Percentiles rank a stretch among this genome's conserved stretches.
Evolutionary conservation across 495 filamentous ascomycete species (phyloP).

Genomic region (Penicillium goetzii): DNA sequence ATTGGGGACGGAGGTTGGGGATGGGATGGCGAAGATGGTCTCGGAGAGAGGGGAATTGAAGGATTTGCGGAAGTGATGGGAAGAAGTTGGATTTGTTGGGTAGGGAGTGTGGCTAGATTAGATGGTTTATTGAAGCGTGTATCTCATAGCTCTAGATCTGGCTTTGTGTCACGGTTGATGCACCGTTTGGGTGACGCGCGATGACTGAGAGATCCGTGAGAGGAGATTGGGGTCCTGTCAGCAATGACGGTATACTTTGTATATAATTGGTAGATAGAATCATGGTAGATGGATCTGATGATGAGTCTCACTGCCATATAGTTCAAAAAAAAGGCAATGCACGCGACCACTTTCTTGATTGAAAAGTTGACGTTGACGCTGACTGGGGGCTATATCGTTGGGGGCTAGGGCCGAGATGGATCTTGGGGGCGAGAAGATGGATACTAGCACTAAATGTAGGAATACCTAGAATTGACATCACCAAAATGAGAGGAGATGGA

Average conservation of each 20-base stretch:
- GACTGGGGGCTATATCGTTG: conserved; percentile 45
- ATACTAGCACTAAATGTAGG: not conserved
- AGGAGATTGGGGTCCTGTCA: not conserved
- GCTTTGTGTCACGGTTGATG: not conserved
- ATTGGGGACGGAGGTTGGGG: not conserved
- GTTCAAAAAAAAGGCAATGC: not conserved
- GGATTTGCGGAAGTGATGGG: not conserved
- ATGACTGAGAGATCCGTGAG: not conserved
- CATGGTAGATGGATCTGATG: not conserved
- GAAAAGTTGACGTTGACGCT: conserved; percentile 63
- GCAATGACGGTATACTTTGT: not conserved
- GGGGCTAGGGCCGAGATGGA: conserved; percentile 38
- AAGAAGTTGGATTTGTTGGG: no score
- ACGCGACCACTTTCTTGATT: conserved; percentile 16
- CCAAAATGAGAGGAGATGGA: not conserved
- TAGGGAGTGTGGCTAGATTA: no score
- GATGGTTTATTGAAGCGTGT: not conserved
- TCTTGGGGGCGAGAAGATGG: not conserved
- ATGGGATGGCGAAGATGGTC: not conserved
- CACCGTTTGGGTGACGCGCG: not conserved
- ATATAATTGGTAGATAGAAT: not conserved
- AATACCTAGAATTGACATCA: not conserved
- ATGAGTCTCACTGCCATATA: not conserved
- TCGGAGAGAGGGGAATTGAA: not conserved
- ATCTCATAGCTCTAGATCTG: not conserved